Base-by-base conservation (phyloP, 306 rosid species). In the Rosa lucieae region DNA sequence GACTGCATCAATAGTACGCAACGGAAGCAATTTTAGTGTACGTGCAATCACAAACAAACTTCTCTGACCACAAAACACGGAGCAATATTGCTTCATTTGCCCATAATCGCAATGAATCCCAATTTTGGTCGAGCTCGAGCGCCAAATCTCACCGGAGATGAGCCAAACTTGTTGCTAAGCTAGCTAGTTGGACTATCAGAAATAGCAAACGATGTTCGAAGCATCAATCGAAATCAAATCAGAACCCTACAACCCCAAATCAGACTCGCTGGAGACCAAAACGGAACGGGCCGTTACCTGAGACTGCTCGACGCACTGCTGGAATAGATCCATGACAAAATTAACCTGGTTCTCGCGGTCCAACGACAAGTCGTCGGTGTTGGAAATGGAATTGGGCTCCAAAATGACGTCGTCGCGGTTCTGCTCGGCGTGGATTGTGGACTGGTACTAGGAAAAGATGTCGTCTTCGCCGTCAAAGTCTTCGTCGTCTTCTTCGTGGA, bases 261-360 rank as follows among this genome's bases (percentile, higher is more conserved):
- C 70, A 58, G 88, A 78, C 65, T 87, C 87, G 39, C 77, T 87
- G 4, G 82, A 51, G 10, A 78, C 75, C 49, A 82, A 86, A 90
- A 84, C 73, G 23, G 79, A 9, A 23, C 72, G 78, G 15, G 76
- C 77, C 79, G 58, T 77, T 48, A 87, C 78, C 58, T 88, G 90
- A 35, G 97, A 89, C 78, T 91, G 95, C 75, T 93, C 98, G 5
- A 93, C 93, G n/a, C 98, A 92, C 47, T 93, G 98, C 11, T 90
- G 95, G 76, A 91, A 87, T 20, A 93, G 89, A 89, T 93, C 93
- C 92, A 93, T 90, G 29, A 91, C 97, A 78, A 87, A 93, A 78
- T 83, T 89, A 26, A 85, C 93, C 85, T 87, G 93, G 58, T 86
- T 86, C 39, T 87, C 90, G 40, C 92, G 89, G 83, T 84, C 86